Evolutionary conservation across 176 grass and related monocot species (phyloP), one percentile per base, ranked within the genome.

Genomic region (Oryza longistaminata): DNA sequence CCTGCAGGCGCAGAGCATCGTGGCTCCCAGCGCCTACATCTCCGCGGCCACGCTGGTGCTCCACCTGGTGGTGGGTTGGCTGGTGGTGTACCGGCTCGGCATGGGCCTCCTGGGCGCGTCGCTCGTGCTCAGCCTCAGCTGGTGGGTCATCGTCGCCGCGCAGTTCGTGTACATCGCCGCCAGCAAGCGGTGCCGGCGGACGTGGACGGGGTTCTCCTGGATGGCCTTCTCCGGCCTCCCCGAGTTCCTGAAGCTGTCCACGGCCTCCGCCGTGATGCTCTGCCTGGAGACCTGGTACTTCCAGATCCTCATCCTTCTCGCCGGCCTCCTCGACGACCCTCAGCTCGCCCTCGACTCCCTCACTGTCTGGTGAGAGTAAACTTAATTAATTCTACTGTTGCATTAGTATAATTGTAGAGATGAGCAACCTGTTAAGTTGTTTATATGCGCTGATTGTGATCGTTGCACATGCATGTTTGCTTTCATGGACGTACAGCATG

Each of bases 1-100:
- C 46, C 65, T 92, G 55, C 90, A 92, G 66, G 70, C 86, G 53
- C 90, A 92, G 40, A 88, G 90, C 77, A 71, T 92, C 31, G 77
- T 92, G 6, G 66, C 77, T 24, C 82, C 86, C 0, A 88, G 90
- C 29, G 86, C 86, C 6, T 92, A 78, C 82, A 88, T 88, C 26
- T 74, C 86, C 9, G 73, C 65, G 1, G 64, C 70, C 12, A 65
- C 86, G 60, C 34, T 88, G 13, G 13, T 16, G 13, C 22, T n/a
- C 11, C 68, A 70, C 34, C 17, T 70, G 3, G 16, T 15, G 8
- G 34, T 70, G 3, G 7, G 34, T 2, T 70, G 17, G 16, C 31
- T 70, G 4, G 17, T 40, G 15, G 35, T 70, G 3, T 70, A 79
- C 77, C 65, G 27, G 62, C 61, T 45, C 19, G 24, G 77, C 15